A percentile compares a stretch with the other conserved stretches of the same genome.
Conservation (phyloP, 1,284 basidiomycete genomes). For the Fistulinella staudtii region DNA sequence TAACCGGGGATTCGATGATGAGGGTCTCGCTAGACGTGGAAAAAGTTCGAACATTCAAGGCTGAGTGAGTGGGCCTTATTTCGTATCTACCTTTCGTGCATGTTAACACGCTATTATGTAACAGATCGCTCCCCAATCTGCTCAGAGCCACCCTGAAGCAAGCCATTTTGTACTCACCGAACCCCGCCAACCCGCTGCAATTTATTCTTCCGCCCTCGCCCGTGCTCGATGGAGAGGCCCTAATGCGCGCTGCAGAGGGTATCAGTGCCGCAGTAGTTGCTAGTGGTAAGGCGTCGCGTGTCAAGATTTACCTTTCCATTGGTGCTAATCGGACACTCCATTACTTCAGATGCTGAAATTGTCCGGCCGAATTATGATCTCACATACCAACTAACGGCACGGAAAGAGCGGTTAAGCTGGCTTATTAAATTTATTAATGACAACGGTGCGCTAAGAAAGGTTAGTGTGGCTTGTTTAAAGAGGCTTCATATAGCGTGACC, state of each 20-base stretch:
- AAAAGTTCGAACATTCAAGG: conserved; percentile 53
- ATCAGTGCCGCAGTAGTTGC: conserved; percentile 72
- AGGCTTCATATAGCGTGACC: too few species aligned
- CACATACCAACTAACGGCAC: conserved; percentile 71
- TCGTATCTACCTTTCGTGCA: too few species aligned
- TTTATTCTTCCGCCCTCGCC: conserved; percentile 76
- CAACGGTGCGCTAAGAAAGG: conserved; percentile 76
- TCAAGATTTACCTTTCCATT: too few species aligned
- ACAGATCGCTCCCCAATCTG: conserved; percentile 58
- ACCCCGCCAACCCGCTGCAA: conserved; percentile 70
- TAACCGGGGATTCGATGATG: conserved; percentile 67
- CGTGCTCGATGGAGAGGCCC: conserved; percentile 66
- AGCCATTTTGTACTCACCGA: conserved; percentile 65
- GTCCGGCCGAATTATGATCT: conserved; percentile 79
- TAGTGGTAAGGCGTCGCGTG: conserved; percentile 53
- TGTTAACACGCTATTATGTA: conserved; percentile 28
- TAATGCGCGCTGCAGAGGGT: conserved; percentile 77
- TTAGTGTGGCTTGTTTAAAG: conserved; percentile 28
- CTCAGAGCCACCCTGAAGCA: conserved; percentile 86
- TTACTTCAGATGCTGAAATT: conserved; percentile 61
- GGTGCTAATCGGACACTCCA: background rate
- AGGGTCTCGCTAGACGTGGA: conserved; percentile 58
- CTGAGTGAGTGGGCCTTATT: conserved; percentile 44
- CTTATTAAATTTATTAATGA: conserved; percentile 86
- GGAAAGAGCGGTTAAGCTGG: conserved; percentile 74